These are phyloP conservation scores for Colletotrichum caudatum DNA, from an alignment of 2,329 filamentous ascomycete genomes.

Conservation along the genomic window DNA sequence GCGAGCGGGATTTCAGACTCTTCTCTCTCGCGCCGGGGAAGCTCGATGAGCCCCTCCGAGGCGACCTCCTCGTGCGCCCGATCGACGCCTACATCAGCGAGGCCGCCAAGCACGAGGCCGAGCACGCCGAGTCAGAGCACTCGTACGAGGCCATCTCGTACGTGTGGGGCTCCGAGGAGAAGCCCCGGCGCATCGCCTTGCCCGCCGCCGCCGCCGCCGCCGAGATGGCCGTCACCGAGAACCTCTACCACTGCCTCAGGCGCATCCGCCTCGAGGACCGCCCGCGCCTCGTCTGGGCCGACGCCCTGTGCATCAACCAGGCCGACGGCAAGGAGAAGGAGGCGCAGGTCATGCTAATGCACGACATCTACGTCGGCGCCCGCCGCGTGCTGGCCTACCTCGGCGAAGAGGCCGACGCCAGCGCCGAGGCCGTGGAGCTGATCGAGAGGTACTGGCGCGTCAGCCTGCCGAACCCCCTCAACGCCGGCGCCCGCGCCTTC, in stretches of 20 bases:
- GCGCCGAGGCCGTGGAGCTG: conserved; percentile 31
- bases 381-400: conserved; percentile 47
- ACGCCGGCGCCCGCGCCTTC: conserved; percentile 36
- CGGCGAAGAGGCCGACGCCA: conserved; percentile 42
- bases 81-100: conserved; percentile 37
- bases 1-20: conserved; percentile 38
- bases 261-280: conserved; percentile 33
- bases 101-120: conserved; percentile 27
- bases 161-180: conserved; percentile 38
- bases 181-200: conserved; percentile 23
- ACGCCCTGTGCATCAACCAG: conserved; percentile 45
- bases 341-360: conserved; percentile 40
- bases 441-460: conserved; percentile 39
- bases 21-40: conserved; percentile 26
- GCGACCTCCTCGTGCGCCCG: conserved; percentile 18
- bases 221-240: conserved; percentile 33
- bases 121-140: conserved; percentile 20
- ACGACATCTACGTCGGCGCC: conserved; percentile 45
- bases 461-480: conserved; percentile 27
- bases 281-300: conserved; percentile 41
- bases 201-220: conserved; percentile 2
- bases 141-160: conserved; percentile 42
- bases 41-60: conserved; percentile 25
- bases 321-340: conserved; percentile 36
- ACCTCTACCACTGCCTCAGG: conserved; percentile 31